Base-by-base conservation (phyloP, 331 rosid species). In the Quercus phellos region DNA sequence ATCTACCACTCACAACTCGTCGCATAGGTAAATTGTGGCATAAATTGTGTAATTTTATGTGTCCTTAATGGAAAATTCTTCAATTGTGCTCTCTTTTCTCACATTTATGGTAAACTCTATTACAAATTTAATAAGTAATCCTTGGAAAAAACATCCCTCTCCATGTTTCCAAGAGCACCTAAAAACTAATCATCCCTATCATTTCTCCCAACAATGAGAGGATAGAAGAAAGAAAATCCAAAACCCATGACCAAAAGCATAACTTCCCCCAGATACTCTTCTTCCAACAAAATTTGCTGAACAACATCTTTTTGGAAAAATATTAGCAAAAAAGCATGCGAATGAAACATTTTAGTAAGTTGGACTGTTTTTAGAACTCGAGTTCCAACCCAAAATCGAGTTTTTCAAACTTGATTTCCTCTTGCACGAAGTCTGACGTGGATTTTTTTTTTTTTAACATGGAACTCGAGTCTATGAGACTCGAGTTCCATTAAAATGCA, bases 21-120 rank as follows among this genome's bases (percentile, higher is more conserved):
- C 0, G 0, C 0, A 7, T 38, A 0, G 0, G 0, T 0, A 0
- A 38, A 38, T 38, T 7, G 0, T 38, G 43, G 0, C 0, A 38
- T 38, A 38, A 38, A 7, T 38, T 7, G 0, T 38, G 11, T 38
- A 0, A 38, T 38, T 38, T 38, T 38, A 38, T 38, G 0, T 35
- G 0, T 7, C 0, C 0, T 35, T 35, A 0, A 0, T 0, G 1
- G 0, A 35, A 35, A 35, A 34, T 34, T 34, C 2, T 34, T 34
- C 1, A 0, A 0, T 1, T 34, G 7, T 5, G 0, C 0, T 5
- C 0, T 34, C 8, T 1, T 0, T 1, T 5, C 1, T 34, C 0
- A 0, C 2, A 0, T 1, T 1, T 34, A 0, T 5, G 8, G 0
- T 5, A 1, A 1, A 5, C 0, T 1, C 0, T 35, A 1, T 0